Evolutionary conservation across 495 filamentous ascomycete genomes (phyloP), one percentile per base, ranked within the genome.

Genomic region (Pseudevernia furfuracea): DNA sequence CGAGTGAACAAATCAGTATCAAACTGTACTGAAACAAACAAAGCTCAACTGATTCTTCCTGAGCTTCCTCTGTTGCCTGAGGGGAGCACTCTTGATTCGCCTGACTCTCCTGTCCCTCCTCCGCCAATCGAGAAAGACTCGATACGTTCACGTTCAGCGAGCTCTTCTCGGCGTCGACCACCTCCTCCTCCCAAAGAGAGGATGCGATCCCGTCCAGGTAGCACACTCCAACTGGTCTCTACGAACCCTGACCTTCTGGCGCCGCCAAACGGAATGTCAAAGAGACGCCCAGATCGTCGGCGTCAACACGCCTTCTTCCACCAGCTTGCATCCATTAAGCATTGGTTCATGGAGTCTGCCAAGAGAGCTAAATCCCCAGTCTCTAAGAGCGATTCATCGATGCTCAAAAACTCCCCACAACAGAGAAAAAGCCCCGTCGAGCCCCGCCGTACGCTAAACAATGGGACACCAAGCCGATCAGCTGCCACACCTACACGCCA

Each of bases 111-210:
- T 37, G 76, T 76, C 28, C 85, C 87, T 14, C 86, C 85, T 19
- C 82, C 83, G 3, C 87, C 89, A 1, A 79, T 92, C 28, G 88
- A 92, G 65, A 94, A 92, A 74, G 89, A 89, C 63, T 86, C 87
- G 28, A 79, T 88, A 41, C 68, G 65, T 25, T 39, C 49, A 32
- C 70, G 87, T 34, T 90, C 87, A 25, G 79, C 79, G 34, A 87
- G 85, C 65, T 90, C 90, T 4, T 87, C 87, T 53, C 79, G 84
- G 64, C 82, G 82, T 52, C 83, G 87, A 46, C 92, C 91, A n/a
- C 76, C 87, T 58, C 89, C 87, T 17, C 92, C 92, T 58, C 92
- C 91, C 3, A 96, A 96, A 73, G 92, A 96, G 71, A 82, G 81
- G 59, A 82, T 85, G 61, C 78, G 85, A 62, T 89, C 87, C 41